Evolutionary conservation across 2,329 filamentous ascomycete species (phyloP), one percentile per base, ranked within the genome.

Genomic region (Cytospora schulzeri): DNA sequence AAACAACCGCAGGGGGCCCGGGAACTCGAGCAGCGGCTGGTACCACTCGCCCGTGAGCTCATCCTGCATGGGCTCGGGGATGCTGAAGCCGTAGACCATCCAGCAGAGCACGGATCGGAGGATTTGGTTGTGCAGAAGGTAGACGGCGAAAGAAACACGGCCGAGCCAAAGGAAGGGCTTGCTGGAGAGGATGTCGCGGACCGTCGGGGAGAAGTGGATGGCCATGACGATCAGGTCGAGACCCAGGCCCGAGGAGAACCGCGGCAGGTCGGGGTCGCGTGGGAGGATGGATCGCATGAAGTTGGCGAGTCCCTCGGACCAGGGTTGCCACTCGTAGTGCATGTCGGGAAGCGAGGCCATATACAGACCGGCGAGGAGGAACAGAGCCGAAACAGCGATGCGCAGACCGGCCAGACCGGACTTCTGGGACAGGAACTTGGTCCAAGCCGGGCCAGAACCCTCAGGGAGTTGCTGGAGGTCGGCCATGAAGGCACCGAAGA

Each of bases 61-160:
- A 15, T 67, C 62, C 41, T 67, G 65, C 17, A 65, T 55, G 51
- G 63, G 65, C 62, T 65, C 58, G 31, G 65, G 65, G 9, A 67
- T 57, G 7, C 12, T 45, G 54, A 67, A 56, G 29, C 65, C 65
- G 41, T 67, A 67, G n/a, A 67, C 65, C 62, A 65, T 62, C 65
- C 65, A 67, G 65, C 65, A 67, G 8, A 67, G 65, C 26, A 67
- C 55, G 15, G 65, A 67, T 3, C 65, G 62, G 48, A 67, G 65
- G 61, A 67, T 62, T 62, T 67, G 65, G 65, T 67, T 67, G 65
- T 67, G 65, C 55, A 67, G 62, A 38, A 67, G 58, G 48, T 67
- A 67, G 17, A 65, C 65, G 59, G 65, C 65, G 33, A 67, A 67
- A 19, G 65, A 67, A 28, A 67, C 58, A 51, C 63, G 63, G 59